A percentile compares a stretch with the other conserved stretches of the same genome.
These are phyloP conservation scores for Xylariaceae sp. DNA, from an alignment of 2,329 filamentous ascomycete genomes.

Conservation along the genomic window DNA sequence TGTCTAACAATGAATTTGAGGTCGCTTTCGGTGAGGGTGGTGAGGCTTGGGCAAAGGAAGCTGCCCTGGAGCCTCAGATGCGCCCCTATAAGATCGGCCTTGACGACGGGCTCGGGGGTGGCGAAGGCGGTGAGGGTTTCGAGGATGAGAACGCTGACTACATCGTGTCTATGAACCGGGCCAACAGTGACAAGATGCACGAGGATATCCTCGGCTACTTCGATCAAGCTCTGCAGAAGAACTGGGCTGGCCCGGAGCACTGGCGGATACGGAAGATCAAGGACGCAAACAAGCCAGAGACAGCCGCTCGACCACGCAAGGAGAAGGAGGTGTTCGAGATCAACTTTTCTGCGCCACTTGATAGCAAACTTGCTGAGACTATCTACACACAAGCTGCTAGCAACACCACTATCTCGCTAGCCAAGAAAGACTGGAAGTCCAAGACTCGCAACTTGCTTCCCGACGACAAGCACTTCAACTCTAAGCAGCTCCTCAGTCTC, in stretches of 20 bases:
- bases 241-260: constrained; percentile 97
- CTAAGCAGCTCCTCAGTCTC: constrained; percentile 77
- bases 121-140: constrained; percentile 48
- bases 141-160: constrained; percentile 67
- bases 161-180: constrained; percentile 70
- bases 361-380: constrained; percentile 62
- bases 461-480: constrained; percentile 98
- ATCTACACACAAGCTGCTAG: constrained; percentile 78
- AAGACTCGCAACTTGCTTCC: constrained; percentile 89
- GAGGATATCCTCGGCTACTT: constrained; percentile 98
- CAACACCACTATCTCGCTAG: constrained; percentile 75
- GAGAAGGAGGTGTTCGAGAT: constrained; percentile 97
- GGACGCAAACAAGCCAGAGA: constrained; percentile 59
- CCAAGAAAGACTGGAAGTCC: constrained; percentile 93
- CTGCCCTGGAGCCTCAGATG: constrained; percentile 79
- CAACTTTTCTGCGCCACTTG: constrained; percentile 75
- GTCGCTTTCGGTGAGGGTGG: constrained; percentile 91
- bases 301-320: constrained; percentile 64
- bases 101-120: constrained; percentile 49
- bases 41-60: constrained; percentile 90
- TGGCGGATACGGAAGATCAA: constrained; percentile 97
- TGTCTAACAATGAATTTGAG: constrained; percentile 66
- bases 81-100: constrained; percentile 65
- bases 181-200: constrained; percentile 63
- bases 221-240: constrained; percentile 92